phyloP scores from a whole-genome alignment of 2,329 filamentous ascomycete species.

The Didymella pinodella region DNA sequence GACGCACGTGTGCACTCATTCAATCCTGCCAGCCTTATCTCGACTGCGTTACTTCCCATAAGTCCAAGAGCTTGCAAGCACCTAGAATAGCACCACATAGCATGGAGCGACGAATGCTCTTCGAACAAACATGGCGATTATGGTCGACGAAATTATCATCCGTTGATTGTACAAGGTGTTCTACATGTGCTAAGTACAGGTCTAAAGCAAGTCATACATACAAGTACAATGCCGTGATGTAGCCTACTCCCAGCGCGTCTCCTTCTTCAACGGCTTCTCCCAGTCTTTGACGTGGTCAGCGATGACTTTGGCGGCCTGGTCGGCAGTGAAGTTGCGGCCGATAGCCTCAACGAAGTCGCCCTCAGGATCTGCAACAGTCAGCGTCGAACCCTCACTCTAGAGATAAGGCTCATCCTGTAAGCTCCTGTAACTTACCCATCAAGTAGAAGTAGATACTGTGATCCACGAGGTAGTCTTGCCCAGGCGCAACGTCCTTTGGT shows the following conservation, averaged over 20 bases:
- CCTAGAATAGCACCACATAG: too few relatives aligned
- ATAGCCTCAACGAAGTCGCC: slow-evolving; percentile 98
- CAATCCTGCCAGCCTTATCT: too few relatives aligned
- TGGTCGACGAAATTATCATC: not conserved
- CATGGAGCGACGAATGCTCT: too few relatives aligned
- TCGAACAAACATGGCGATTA: too few relatives aligned
- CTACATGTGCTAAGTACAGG: slow-evolving; percentile 14
- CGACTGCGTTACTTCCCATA: too few relatives aligned
- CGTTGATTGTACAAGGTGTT: slow-evolving; percentile 13
- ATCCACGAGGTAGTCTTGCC: slow-evolving; percentile 96
- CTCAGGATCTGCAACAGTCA: slow-evolving; percentile 75
- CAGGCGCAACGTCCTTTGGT: slow-evolving; percentile 83
- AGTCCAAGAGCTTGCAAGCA: too few relatives aligned
- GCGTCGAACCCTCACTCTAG: not conserved
- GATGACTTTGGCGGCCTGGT: slow-evolving; percentile 84
- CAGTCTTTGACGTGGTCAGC: slow-evolving; percentile 84
- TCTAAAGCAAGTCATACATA: slow-evolving; percentile 18
- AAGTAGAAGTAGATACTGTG: slow-evolving; percentile 99
- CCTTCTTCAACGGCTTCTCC: slow-evolving; percentile 65
- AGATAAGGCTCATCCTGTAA: too few relatives aligned
- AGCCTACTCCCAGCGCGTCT: slow-evolving; percentile 41
- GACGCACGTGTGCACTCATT: too few relatives aligned
- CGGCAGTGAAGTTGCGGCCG: slow-evolving; percentile 90
- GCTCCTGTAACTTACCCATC: slow-evolving; percentile 70
- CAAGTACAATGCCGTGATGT: slow-evolving; percentile 8